These are phyloP conservation scores for Hypoxylon sp. DNA, from an alignment of 2,329 filamentous ascomycete genomes.

Conservation along the genomic window DNA sequence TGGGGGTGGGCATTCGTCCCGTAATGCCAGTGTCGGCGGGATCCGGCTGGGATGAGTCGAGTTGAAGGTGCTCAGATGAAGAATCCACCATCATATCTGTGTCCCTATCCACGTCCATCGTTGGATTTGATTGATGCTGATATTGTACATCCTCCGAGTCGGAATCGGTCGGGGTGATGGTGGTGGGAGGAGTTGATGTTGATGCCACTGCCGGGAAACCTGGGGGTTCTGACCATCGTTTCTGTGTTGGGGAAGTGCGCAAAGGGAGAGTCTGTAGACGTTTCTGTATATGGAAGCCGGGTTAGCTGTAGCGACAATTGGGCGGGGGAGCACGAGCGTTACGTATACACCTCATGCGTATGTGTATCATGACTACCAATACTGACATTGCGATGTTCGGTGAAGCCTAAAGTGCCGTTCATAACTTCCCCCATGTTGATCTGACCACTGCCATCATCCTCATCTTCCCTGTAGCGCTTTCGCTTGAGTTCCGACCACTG, in stretches of 20 bases:
- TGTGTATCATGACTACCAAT: conserved; percentile 9
- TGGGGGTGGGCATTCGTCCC: conserved; percentile 71
- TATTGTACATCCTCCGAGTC: conserved; percentile 57
- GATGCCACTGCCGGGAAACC: conserved; percentile 46
- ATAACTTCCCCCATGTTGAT: conserved; percentile 32
- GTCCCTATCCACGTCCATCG: conserved; percentile 60
- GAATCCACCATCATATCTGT: conserved; percentile 67
- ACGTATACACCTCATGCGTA: neutral
- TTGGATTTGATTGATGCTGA: conserved; percentile 46
- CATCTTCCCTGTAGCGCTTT: conserved; percentile 53
- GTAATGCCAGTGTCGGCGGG: conserved; percentile 54
- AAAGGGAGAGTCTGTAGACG: conserved; percentile 68
- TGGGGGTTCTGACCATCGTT: conserved; percentile 54
- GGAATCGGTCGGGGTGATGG: conserved; percentile 59
- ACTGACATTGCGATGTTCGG: conserved; percentile 56
- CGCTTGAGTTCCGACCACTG: conserved; percentile 46
- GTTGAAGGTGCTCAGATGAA: conserved; percentile 49
- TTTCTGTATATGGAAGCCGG: conserved; percentile 60
- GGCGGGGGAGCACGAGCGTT: neutral
- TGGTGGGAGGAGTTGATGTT: conserved; percentile 52
- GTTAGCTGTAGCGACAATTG: conserved; percentile 27
- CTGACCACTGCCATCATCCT: conserved; percentile 37
- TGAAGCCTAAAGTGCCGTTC: conserved; percentile 50
- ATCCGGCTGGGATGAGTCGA: conserved; percentile 54
- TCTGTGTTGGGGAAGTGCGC: conserved; percentile 61